Base-by-base conservation (phyloP, 805 yeast genomes). In the Suhomyces vadensis region DNA sequence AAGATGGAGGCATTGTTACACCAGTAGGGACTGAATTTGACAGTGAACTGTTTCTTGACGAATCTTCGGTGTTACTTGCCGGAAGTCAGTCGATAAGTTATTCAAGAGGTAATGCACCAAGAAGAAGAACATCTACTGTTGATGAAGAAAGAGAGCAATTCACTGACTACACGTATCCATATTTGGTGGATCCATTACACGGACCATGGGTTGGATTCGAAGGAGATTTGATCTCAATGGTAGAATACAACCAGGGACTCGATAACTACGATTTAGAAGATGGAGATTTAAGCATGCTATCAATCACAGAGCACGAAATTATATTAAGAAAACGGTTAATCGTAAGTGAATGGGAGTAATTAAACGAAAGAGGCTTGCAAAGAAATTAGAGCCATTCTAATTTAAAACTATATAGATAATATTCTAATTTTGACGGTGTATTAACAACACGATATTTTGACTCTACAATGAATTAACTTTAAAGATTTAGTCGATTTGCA, bases 151-250 rank as follows among this genome's bases (percentile, higher is more conserved):
- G 83, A 41, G 84, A 79, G 51, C 74, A 69, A 44, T 69, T 58
- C 41, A 72, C 74, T 16, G 76, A 70, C 47, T 79, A 79, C 54
- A 69, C 75, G 1, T 74, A 77, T 52, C 84, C 84, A 0, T 61
- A 61, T 42, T 55, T 79, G 31, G 55, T 58, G 1, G 77, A 77
- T 44, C 70, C 74, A 5, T 56, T 78, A 44, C 69, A 78, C 50
- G 83, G 83, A 0, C 81, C 83, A 6, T 73, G 82, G 77, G 63
- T 78, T 19, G 83, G 82, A 8, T 79, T 79, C 51, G 74, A 71
- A 25, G 82, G 82, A 0, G 79, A 79, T 50, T 63, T 61, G 42
- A 66, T 78, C 9, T 71, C 75, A 37, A 63, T 66, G 56, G 61
- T 75, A 14, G 65, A 69, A 23, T 71, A 53, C 42, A 51, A 57